phyloP scores from a whole-genome alignment of 495 filamentous ascomycete genomes.

The Thermochaetoides thermophila region DNA sequence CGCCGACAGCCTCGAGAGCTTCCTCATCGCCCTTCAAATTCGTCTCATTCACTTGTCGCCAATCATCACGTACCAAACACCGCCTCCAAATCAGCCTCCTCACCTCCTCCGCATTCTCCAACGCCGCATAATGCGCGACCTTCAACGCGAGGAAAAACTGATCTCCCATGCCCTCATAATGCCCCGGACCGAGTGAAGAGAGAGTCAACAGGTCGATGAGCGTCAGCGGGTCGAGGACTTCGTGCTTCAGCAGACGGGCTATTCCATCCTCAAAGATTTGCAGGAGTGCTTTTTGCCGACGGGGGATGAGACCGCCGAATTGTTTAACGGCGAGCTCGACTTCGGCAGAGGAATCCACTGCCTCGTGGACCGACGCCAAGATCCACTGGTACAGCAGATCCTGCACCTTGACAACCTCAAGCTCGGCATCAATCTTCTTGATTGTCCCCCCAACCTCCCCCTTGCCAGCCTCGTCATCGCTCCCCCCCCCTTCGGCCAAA shows the following conservation, averaged over 20 bases:
- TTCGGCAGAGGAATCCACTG: conserved; percentile 65
- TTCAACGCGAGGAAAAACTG: conserved; percentile 61
- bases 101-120: conserved; percentile 41
- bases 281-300: conserved; percentile 46
- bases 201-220: conserved; percentile 77
- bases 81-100: conserved; percentile 77
- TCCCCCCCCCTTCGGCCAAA: conserved; percentile 53
- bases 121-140: conserved; percentile 43
- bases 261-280: conserved; percentile 52
- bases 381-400: conserved; percentile 47
- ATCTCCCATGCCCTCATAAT: conserved; percentile 23
- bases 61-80: conserved; percentile 65
- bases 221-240: conserved; percentile 47
- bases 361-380: conserved; percentile 41
- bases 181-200: conserved; percentile 33
- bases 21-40: conserved; percentile 35
- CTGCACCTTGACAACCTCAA: conserved; percentile 56
- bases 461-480: conserved; percentile 19
- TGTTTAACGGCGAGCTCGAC: conserved; percentile 56
- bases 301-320: conserved; percentile 40
- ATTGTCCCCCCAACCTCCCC: conserved; percentile 20
- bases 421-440: conserved; percentile 40
- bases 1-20: conserved; percentile 27
- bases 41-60: conserved; percentile 45
- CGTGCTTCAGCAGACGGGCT: conserved; percentile 47